Evolutionary conservation across 441 rosid species (phyloP), one percentile per base, ranked within the genome.

Genomic region (Adansonia grandidieri): DNA sequence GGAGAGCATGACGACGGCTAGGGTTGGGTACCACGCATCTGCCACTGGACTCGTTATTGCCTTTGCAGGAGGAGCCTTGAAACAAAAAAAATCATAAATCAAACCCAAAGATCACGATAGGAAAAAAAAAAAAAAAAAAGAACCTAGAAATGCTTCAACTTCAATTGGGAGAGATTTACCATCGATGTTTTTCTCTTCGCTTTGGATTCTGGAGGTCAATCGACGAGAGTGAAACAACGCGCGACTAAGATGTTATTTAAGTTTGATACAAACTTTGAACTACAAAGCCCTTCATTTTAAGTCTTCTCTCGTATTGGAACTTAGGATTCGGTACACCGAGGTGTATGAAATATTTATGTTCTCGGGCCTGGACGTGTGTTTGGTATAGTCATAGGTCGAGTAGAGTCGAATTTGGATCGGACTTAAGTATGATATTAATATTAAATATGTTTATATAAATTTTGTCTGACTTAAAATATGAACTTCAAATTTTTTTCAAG

Each of bases 41-140:
- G 95, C 91, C 65, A 95, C 92, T 17, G 99, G 99, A 84, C 96
- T 91, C 71, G 91, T 57, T 70, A 95, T 91, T 71, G 96, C 86
- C 79, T 85, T 91, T 20, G 68, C 68, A 74, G 68, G 4, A 42
- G 92, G 84, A 77, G 94, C 88, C 97, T 90, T 28, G 32, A 28
- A 28, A 28, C 32, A 28, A 28, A 45, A 76, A 65, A 11, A 53
- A 76, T 19, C 71, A 70, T 44, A 6, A 70, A 76, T 50, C 45
- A 66, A 66, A 81, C 57, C 42, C 45, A 53, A 32, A 15, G 32
- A 28, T n/a, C 72, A 71, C 20, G 1, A 9, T 3, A 11, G 2
- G 32, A 28, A 28, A 28, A 28, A 28, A 28, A 28, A 24, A 19
- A 9, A 56, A 80, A n/a, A n/a, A n/a, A n/a, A n/a, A n/a, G n/a